These are phyloP conservation scores for Phaeosphaeriaceae sp. DNA, from an alignment of 2,329 filamentous ascomycete genomes.

Conservation along the genomic window DNA sequence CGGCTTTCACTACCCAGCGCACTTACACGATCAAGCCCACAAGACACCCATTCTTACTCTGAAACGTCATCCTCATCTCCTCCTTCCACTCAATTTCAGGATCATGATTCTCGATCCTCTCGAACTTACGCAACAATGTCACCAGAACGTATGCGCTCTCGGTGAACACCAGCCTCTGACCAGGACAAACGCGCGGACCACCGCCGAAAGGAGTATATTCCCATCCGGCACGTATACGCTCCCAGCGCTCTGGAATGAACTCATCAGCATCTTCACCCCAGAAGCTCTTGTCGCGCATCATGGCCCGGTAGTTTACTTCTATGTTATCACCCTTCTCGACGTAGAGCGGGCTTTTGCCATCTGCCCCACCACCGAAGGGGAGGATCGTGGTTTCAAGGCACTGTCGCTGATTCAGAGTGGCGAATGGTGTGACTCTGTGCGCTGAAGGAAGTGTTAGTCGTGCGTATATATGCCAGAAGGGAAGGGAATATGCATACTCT, in stretches of 20 bases:
- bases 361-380: constrained; percentile 15
- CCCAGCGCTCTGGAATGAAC: constrained; percentile 26
- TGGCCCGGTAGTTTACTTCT: constrained; percentile 15
- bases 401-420: constrained; percentile 9
- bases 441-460: constrained; percentile 3
- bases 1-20: no score
- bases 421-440: constrained; percentile 16
- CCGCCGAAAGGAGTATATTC: constrained; percentile 23
- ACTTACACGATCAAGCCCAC: constrained; percentile 1
- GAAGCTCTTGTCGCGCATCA: constrained; percentile 11
- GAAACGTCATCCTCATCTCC: constrained; percentile 21
- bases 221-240: constrained; percentile 12
- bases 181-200: constrained; percentile 19
- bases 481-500: constrained; percentile 7
- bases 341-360: constrained; percentile 9
- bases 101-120: constrained; percentile 15
- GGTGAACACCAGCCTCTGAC: constrained; percentile 13
- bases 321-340: constrained; percentile 18
- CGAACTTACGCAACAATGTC: constrained; percentile 5
- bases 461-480: no score
- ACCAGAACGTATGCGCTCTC: constrained; percentile 12
- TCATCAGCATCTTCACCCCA: constrained; percentile 22
- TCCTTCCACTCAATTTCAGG: constrained; percentile 14
- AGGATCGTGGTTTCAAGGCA: constrained; percentile 12
- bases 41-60: constrained; percentile 16